Base-by-base conservation (phyloP, 176 grass and related monocot genomes). In the Dactylis glomerata region DNA sequence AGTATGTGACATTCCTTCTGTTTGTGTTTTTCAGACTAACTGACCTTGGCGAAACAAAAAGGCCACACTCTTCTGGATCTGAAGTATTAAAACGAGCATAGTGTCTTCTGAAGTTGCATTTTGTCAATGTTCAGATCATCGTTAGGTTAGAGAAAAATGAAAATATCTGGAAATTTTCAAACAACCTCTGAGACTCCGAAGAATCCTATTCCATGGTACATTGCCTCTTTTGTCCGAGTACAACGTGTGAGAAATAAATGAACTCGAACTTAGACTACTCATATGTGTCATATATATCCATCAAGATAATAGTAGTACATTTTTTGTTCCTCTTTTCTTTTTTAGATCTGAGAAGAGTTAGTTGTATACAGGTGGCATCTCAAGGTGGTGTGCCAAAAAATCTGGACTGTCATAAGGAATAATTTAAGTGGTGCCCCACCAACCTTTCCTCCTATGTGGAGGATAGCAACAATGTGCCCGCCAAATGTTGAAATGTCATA, bases 401-500 rank as follows among this genome's bases (percentile, higher is more conserved):
- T 55, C 51, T 74, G 20, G 47, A 68, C 68, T 68, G 57, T 11
- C 50, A 80, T 26, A 76, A 41, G 13, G 1, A 47, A 81, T 33
- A 41, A 40, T 14, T 41, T 32, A 23, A 78, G 58, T 87, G 69
- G 34, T 68, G 70, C 24, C 72, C 27, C 81, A 87, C 84, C 84
- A 75, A 80, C 80, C 17, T 22, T 77, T 58, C 58, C 52, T 75
- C 80, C 66, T 75, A 64, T 65, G 83, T 83, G 84, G 81, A 80
- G 75, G 68, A 84, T 51, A 80, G 80, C 75, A 80, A 83, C 84
- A 80, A 84, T 47, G 30, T 73, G 68, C 66, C 36, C 73, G 46
- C 65, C 45, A 82, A 83, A 79, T 28, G 79, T 52, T 86, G 15
- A 79, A 65, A 52, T 66, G 79, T 69, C 65, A 50, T 50, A 6